Percentiles rank a stretch among this genome's conserved stretches.
Conservation (phyloP, 106 monocot genomes). For the Platanthera zijinensis region DNA sequence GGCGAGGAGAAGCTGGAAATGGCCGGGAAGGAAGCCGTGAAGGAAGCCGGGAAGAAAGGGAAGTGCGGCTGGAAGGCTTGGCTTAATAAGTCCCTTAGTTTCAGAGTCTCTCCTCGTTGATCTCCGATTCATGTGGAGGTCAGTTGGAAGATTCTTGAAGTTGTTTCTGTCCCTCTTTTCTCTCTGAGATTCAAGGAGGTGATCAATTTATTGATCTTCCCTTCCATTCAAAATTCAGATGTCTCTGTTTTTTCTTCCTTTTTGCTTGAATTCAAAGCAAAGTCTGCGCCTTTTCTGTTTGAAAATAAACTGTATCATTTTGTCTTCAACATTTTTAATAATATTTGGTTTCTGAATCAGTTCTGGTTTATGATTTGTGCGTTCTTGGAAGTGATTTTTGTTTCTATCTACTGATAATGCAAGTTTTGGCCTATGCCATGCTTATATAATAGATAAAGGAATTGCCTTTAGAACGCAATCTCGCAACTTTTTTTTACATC, state of each 20-base stretch:
- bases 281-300: background rate
- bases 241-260: too few species aligned
- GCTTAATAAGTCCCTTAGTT: slow-evolving; percentile 7
- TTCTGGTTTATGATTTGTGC: background rate
- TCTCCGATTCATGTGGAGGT: background rate
- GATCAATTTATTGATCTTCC: background rate
- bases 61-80: background rate
- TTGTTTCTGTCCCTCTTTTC: background rate
- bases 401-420: background rate
- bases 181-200: background rate
- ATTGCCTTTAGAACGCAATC: too few species aligned
- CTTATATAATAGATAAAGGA: too few species aligned
- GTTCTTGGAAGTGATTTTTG: background rate
- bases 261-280: too few species aligned
- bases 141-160: background rate
- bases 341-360: background rate
- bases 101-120: slow-evolving; percentile 1
- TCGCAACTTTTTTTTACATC: too few species aligned
- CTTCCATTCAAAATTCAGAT: background rate
- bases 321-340: background rate
- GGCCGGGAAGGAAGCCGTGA: background rate
- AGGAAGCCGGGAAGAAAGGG: background rate
- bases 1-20: background rate
- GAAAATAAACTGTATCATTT: background rate
- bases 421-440: too few species aligned